Conservation (phyloP, 768 basidiomycete genomes). For the Tricholoma terreum region DNA sequence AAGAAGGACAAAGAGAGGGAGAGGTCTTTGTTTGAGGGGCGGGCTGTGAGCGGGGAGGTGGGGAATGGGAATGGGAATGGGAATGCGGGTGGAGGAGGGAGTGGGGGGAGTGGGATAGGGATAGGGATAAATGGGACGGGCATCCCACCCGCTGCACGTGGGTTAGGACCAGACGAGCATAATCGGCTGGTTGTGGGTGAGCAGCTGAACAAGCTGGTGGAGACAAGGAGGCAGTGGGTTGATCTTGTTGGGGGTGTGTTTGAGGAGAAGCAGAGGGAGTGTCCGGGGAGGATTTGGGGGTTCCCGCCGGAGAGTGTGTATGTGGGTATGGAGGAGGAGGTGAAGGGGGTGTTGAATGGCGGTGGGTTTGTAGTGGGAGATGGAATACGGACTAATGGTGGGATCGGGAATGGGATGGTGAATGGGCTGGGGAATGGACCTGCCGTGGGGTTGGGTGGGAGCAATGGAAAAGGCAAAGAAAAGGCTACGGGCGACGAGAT, state of each 20-base stretch:
- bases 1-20: slow-evolving; percentile 34
- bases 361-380: neutral
- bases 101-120: slow-evolving; percentile 2
- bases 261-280: slow-evolving; percentile 63
- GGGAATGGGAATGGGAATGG: neutral
- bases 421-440: neutral
- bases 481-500: slow-evolving; percentile 55
- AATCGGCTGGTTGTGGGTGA: slow-evolving; percentile 61
- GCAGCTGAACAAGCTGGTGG: slow-evolving; percentile 67
- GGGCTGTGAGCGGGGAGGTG: neutral
- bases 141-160: slow-evolving; percentile 62
- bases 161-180: slow-evolving; percentile 66
- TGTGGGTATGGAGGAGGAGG: slow-evolving; percentile 68
- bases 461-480: slow-evolving; percentile 43
- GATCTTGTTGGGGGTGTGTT: slow-evolving; percentile 73
- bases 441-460: neutral
- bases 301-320: slow-evolving; percentile 75
- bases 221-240: slow-evolving; percentile 77
- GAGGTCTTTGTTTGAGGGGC: slow-evolving; percentile 13
- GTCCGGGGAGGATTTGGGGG: slow-evolving; percentile 73
- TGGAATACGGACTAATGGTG: slow-evolving; percentile 14
- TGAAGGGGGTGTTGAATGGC: slow-evolving; percentile 35
- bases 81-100: slow-evolving; percentile 9
- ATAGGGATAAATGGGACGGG: slow-evolving; percentile 21
- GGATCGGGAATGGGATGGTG: neutral